Conservation (phyloP, 2,329 filamentous ascomycete species). For the Aspergillus sp. region DNA sequence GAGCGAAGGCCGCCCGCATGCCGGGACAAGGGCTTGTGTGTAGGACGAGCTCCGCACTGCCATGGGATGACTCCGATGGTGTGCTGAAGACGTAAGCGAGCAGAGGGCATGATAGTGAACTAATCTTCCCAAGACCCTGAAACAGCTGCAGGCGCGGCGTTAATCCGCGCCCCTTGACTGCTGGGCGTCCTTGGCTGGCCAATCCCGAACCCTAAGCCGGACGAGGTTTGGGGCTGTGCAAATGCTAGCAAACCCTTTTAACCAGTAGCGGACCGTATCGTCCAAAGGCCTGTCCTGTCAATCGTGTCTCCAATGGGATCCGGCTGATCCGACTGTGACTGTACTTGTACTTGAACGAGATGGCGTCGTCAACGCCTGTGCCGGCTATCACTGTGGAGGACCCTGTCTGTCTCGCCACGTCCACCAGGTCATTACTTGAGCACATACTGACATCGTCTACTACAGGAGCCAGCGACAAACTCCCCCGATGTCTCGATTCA, state of each 20-base stretch:
- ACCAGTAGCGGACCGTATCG: too few species aligned
- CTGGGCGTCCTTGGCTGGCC: slow-evolving; percentile 2
- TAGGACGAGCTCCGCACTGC: too few species aligned
- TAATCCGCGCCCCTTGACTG: neutral
- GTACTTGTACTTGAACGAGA: neutral
- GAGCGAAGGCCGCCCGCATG: too few species aligned
- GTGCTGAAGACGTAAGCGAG: too few species aligned
- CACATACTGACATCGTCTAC: neutral
- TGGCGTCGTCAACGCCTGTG: neutral
- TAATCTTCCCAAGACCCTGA: neutral
- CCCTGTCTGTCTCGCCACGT: neutral
- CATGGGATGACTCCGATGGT: too few species aligned
- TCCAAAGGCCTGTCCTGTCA: neutral
- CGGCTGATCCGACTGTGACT: neutral
- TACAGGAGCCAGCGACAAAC: neutral
- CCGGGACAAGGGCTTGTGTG: too few species aligned
- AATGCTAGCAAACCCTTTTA: neutral
- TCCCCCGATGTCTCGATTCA: neutral
- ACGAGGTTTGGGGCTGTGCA: neutral
- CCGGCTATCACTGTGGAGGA: slow-evolving; percentile 4
- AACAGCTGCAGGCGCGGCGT: slow-evolving; percentile 1
- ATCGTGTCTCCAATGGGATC: neutral
- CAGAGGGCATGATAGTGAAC: too few species aligned
- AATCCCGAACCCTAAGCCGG: neutral
- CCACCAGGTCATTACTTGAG: neutral